These are phyloP conservation scores for Theileria luwenshuni DNA, from an alignment of 169 alveolate species.

Conservation along the genomic window DNA sequence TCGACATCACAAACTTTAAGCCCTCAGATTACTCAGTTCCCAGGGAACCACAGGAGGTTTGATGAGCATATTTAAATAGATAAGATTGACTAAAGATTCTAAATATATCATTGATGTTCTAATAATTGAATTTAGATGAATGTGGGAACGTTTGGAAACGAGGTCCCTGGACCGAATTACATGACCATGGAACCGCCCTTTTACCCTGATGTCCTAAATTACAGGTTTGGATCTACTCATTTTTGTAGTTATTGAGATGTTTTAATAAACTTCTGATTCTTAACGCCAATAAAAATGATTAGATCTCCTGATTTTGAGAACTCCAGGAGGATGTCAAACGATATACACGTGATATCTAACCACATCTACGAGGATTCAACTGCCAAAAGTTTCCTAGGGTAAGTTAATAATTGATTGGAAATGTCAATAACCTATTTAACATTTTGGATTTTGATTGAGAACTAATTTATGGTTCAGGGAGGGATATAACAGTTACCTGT, in stretches of 20 bases:
- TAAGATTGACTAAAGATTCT: background rate
- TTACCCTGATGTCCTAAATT: conserved; percentile 39
- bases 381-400: conserved; percentile 19
- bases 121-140: background rate
- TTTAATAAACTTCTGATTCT: background rate
- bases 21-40: conserved; percentile 37
- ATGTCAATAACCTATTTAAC: background rate
- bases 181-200: conserved; percentile 42
- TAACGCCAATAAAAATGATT: background rate
- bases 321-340: conserved; percentile 44
- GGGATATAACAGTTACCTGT: conserved; percentile 48
- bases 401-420: conserved; percentile 4
- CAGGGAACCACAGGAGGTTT: conserved; percentile 11
- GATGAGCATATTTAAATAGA: background rate
- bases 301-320: conserved; percentile 50
- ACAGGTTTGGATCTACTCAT: conserved; percentile 14
- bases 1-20: conserved; percentile 31
- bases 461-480: conserved; percentile 17
- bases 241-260: background rate
- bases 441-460: background rate
- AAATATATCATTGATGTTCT: background rate
- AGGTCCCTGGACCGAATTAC: conserved; percentile 38
- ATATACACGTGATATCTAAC: conserved; percentile 55
- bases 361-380: conserved; percentile 54
- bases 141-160: conserved; percentile 20